phyloP scores from a whole-genome alignment of 2,329 filamentous ascomycete species.

The Arthrobotrys entomopaga region DNA sequence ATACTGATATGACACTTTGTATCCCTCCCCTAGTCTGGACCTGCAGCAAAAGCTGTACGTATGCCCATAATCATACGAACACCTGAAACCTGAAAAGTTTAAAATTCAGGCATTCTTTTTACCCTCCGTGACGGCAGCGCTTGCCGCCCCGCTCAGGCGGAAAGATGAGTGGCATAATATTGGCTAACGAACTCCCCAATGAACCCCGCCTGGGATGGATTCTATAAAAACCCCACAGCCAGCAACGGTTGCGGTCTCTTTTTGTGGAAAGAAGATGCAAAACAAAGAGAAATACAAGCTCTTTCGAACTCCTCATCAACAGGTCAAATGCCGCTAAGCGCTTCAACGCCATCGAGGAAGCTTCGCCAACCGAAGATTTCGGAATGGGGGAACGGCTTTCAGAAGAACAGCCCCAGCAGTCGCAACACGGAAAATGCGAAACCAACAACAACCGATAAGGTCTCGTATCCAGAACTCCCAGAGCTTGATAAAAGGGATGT shows the following conservation, averaged over 20 bases:
- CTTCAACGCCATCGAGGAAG: conserved; percentile 21
- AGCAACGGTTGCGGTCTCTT: conserved; percentile 67
- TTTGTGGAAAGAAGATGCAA: conserved; percentile 69
- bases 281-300: conserved; percentile 64
- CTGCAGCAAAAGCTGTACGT: conserved; percentile 45
- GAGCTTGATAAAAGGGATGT: neutral
- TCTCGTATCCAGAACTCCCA: conserved; percentile 4
- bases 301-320: conserved; percentile 60
- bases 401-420: conserved; percentile 6
- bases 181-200: conserved; percentile 28
- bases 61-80: conserved; percentile 1
- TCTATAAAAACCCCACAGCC: conserved; percentile 34
- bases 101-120: conserved; percentile 25
- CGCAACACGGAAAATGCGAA: conserved; percentile 16
- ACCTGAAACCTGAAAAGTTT: conserved; percentile 1
- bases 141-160: no score
- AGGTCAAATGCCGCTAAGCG: conserved; percentile 26
- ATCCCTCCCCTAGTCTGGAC: conserved; percentile 31
- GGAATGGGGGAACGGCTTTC: conserved; percentile 14
- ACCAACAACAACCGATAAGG: neutral
- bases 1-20: neutral
- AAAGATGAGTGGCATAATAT: neutral
- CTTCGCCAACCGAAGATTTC: conserved; percentile 31
- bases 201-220: conserved; percentile 11
- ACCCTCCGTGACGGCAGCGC: conserved; percentile 3